phyloP scores from a whole-genome alignment of 2,329 filamentous ascomycete genomes.

The Diaporthe ilicicola region DNA sequence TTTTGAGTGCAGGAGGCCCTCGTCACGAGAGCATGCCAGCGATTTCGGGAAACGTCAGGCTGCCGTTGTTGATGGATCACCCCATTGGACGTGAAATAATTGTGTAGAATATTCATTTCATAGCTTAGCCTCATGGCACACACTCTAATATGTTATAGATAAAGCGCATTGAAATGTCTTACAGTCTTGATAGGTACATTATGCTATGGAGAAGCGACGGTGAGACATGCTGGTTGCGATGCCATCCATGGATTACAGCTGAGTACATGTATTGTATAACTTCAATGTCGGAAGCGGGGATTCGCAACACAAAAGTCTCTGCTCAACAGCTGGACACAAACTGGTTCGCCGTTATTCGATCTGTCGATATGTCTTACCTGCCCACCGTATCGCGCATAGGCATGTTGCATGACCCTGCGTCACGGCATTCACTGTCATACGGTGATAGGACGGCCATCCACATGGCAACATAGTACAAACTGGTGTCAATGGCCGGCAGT shows the following conservation, averaged over 20 bases:
- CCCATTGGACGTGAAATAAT: too few relatives aligned
- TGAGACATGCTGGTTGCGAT: too few relatives aligned
- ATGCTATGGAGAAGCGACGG: neutral
- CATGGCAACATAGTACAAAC: neutral
- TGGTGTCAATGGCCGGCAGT: neutral
- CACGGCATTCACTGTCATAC: constrained; percentile 13
- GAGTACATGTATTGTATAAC: too few relatives aligned
- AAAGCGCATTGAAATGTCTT: neutral
- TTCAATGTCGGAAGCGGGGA: too few relatives aligned
- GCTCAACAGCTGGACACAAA: neutral
- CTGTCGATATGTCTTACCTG: neutral
- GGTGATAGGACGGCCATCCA: neutral
- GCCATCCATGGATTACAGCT: too few relatives aligned
- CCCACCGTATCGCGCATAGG: constrained; percentile 11
- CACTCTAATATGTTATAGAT: neutral
- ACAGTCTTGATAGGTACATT: neutral
- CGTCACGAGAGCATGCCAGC: neutral
- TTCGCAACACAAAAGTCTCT: too few relatives aligned
- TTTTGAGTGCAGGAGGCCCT: constrained; percentile 36
- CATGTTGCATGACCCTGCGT: constrained; percentile 8
- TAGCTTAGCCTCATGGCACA: neutral
- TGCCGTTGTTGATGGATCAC: too few relatives aligned
- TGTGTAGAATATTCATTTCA: neutral
- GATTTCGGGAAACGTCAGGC: neutral
- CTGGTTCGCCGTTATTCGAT: neutral